Evolutionary conservation across 495 filamentous ascomycete genomes (phyloP).

Genomic region (Parmelia sp.): DNA sequence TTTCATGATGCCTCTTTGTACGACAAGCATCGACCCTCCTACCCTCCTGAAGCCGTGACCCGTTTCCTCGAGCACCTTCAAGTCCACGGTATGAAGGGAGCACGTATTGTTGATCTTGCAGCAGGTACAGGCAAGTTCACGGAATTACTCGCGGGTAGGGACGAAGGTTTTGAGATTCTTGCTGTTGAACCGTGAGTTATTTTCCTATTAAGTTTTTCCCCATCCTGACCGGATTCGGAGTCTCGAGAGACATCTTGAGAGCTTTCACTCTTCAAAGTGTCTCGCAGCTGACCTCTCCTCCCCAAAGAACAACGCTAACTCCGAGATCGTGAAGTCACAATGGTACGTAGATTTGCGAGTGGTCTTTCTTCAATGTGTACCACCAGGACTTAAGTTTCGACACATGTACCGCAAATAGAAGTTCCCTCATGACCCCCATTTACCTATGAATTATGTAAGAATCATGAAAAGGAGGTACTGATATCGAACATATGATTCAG

Average conservation of each 20-base stretch:
- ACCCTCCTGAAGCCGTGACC: conserved; percentile 48
- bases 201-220: too few relatives aligned
- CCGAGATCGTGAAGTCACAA: not conserved
- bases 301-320: too few relatives aligned
- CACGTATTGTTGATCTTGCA: conserved; percentile 54
- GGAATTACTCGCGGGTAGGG: conserved; percentile 45
- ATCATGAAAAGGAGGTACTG: not conserved
- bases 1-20: conserved; percentile 53
- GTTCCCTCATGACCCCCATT: not conserved
- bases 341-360: not conserved
- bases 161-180: conserved; percentile 46
- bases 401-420: not conserved
- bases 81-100: conserved; percentile 36
- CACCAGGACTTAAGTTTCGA: not conserved
- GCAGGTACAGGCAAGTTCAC: conserved; percentile 65
- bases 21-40: conserved; percentile 57
- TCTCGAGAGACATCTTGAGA: too few relatives aligned
- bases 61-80: conserved; percentile 44
- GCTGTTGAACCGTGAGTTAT: conserved; percentile 49
- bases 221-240: too few relatives aligned
- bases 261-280: too few relatives aligned
- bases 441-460: not conserved
- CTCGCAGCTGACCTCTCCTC: too few relatives aligned
- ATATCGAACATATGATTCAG: conserved; percentile 20
- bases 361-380: conserved; percentile 32